A percentile compares a stretch with the other conserved stretches of the same genome.
phyloP scores from a whole-genome alignment of 192 early-diverging fungal species.

The Rhizophagus sp. region DNA sequence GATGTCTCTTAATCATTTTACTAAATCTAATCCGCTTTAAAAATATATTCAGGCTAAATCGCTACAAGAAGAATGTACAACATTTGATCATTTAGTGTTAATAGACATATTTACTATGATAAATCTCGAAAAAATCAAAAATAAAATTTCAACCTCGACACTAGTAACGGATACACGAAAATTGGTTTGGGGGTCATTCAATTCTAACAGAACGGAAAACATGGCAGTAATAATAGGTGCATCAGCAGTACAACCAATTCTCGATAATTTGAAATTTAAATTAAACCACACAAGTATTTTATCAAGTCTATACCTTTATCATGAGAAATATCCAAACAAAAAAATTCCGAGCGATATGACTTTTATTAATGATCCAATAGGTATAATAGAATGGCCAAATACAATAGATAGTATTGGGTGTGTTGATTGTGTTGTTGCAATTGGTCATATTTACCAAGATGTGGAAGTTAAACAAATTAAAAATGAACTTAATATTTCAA shows the following conservation, averaged over 20 bases:
- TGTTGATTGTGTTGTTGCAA: not conserved
- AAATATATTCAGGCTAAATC: not conserved
- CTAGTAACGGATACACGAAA: conserved; percentile 8
- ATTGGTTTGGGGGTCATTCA: not conserved
- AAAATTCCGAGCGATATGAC: not conserved
- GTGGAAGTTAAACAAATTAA: not conserved
- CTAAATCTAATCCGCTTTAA: too few relatives aligned
- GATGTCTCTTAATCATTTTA: too few relatives aligned
- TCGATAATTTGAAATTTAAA: not conserved
- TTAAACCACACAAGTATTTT: not conserved
- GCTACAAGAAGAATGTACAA: conserved; percentile 15
- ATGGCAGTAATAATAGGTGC: not conserved
- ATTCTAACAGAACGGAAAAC: not conserved
- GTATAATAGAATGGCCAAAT: not conserved
- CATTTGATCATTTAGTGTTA: conserved; percentile 46
- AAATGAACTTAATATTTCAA: conserved; percentile 11
- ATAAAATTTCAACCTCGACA: conserved; percentile 18
- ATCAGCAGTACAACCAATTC: not conserved
- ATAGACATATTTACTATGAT: conserved; percentile 42
- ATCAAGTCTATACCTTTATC: not conserved
- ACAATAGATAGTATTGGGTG: not conserved
- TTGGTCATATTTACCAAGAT: not conserved
- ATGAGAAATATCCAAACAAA: not conserved
- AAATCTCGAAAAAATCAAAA: conserved; percentile 35
- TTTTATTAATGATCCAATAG: not conserved